Conservation (phyloP, 1,139 yeast species). For the Candida mesenterica region DNA sequence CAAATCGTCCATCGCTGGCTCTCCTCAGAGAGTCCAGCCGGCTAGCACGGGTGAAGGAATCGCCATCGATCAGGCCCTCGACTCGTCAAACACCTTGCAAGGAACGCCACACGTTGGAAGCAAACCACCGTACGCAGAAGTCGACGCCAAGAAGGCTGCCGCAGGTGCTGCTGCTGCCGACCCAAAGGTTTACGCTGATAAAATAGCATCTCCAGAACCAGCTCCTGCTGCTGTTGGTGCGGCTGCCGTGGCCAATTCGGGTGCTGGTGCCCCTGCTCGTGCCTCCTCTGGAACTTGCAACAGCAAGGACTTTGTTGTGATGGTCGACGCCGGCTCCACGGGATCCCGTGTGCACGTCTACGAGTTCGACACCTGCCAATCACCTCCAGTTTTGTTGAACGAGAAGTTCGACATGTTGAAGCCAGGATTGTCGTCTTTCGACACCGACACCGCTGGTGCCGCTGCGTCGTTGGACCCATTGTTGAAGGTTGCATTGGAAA, state of each 20-base stretch:
- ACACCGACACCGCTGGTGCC: conserved; percentile 77
- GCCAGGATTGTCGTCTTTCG: conserved; percentile 89
- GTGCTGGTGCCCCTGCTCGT: conserved; percentile 5
- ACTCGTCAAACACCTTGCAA: conserved; percentile 31
- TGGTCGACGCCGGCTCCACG: conserved; percentile 97
- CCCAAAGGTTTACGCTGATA: conserved; percentile 27
- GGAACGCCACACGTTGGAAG: conserved; percentile 34
- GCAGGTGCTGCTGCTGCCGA: conserved; percentile 8
- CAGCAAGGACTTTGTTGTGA: conserved; percentile 57
- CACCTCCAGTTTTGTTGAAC: conserved; percentile 73
- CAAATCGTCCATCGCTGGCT: conserved; percentile 26
- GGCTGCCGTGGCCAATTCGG: conserved; percentile 3
- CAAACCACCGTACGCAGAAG: conserved; percentile 35
- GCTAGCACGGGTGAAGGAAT: conserved; percentile 23
- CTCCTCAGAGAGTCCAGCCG: conserved; percentile 28
- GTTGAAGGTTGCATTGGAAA: conserved; percentile 65
- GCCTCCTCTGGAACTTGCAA: conserved; percentile 21
- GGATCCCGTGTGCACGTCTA: conserved; percentile 96
- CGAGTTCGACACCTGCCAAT: conserved; percentile 79
- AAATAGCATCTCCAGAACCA: conserved; percentile 12
- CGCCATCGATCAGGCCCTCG: conserved; percentile 15
- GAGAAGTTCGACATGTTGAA: conserved; percentile 87
- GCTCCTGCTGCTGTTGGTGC: conserved; percentile 5
- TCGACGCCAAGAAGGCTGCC: conserved; percentile 8
- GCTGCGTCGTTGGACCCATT: conserved; percentile 85